Percentiles rank a stretch among this genome's conserved stretches.
These are phyloP conservation scores for Penicillium sp. DNA, from an alignment of 2,329 filamentous ascomycete species.

Conservation along the genomic window DNA sequence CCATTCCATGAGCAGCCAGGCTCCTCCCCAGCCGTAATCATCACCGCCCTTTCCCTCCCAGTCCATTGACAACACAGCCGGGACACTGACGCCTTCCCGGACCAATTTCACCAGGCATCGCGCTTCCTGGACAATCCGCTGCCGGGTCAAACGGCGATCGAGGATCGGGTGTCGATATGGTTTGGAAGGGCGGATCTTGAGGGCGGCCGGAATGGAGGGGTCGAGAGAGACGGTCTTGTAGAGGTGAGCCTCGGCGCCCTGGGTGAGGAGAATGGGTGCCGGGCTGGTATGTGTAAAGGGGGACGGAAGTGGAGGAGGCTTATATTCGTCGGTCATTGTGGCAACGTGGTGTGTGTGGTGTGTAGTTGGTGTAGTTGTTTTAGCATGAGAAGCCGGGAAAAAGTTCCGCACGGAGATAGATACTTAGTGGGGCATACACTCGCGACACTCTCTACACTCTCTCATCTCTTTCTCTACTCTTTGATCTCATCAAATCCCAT, in stretches of 20 bases:
- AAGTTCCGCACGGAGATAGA: not conserved
- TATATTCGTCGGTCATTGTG: conserved; percentile 23
- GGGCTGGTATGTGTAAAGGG: conserved; percentile 61
- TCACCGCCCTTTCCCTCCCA: conserved; percentile 55
- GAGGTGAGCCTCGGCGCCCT: conserved; percentile 92
- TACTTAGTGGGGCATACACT: not conserved
- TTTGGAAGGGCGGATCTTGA: conserved; percentile 89
- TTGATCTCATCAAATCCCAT: not conserved
- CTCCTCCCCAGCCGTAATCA: conserved; percentile 55
- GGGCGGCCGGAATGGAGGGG: conserved; percentile 63
- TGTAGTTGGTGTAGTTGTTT: not conserved
- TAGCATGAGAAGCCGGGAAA: not conserved
- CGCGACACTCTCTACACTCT: not conserved
- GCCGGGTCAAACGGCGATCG: conserved; percentile 78
- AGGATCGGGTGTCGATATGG: conserved; percentile 86
- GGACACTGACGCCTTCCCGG: conserved; percentile 74
- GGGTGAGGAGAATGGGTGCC: conserved; percentile 67
- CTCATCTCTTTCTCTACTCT: not conserved
- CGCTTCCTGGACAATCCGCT: conserved; percentile 83
- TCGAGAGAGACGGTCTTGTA: conserved; percentile 79
- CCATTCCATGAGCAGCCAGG: conserved; percentile 83
- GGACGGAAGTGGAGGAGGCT: conserved; percentile 50
- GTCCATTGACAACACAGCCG: conserved; percentile 67
- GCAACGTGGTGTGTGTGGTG: not conserved
- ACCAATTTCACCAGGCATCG: conserved; percentile 74